Evolutionary conservation across 1,139 yeast genomes (phyloP).

Genomic region (Meyerozyma guilliermondii): DNA sequence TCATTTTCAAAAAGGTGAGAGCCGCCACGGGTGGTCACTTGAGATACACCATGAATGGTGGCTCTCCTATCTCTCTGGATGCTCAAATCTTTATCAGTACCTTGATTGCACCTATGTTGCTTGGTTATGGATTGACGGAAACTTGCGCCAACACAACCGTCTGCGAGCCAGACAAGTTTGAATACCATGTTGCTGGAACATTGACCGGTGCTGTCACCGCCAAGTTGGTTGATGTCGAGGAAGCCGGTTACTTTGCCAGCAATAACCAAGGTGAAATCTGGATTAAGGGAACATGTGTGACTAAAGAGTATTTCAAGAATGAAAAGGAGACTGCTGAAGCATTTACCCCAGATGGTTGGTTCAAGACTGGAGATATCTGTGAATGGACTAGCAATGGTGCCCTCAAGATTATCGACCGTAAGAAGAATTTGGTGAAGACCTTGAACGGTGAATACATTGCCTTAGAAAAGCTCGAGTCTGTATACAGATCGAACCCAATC

Average conservation of each 20-base stretch:
- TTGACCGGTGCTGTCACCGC: conserved; percentile 79
- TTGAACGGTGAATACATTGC: conserved; percentile 97
- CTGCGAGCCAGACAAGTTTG: conserved; percentile 59
- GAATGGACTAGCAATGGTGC: conserved; percentile 85
- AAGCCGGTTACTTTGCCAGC: conserved; percentile 88
- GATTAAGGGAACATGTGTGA: conserved; percentile 69
- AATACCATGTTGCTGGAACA: conserved; percentile 75
- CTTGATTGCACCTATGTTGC: conserved; percentile 79
- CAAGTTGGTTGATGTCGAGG: conserved; percentile 87
- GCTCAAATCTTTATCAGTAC: conserved; percentile 83
- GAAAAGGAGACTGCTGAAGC: conserved; percentile 76
- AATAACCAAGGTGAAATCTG: conserved; percentile 91
- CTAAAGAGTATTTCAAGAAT: conserved; percentile 77
- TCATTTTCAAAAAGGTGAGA: conserved; percentile 82
- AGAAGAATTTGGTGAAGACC: conserved; percentile 94
- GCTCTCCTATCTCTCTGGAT: conserved; percentile 81
- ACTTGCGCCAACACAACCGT: conserved; percentile 87
- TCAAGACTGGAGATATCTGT: conserved; percentile 95
- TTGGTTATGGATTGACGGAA: conserved; percentile 97
- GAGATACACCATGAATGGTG: conserved; percentile 78
- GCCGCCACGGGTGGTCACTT: conserved; percentile 94
- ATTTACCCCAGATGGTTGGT: conserved; percentile 86
- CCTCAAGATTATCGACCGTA: conserved; percentile 84
- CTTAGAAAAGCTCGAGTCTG: conserved; percentile 82
- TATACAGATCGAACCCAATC: conserved; percentile 75